phyloP scores from a whole-genome alignment of 768 basidiomycete species.

The Lentinula boryana region DNA sequence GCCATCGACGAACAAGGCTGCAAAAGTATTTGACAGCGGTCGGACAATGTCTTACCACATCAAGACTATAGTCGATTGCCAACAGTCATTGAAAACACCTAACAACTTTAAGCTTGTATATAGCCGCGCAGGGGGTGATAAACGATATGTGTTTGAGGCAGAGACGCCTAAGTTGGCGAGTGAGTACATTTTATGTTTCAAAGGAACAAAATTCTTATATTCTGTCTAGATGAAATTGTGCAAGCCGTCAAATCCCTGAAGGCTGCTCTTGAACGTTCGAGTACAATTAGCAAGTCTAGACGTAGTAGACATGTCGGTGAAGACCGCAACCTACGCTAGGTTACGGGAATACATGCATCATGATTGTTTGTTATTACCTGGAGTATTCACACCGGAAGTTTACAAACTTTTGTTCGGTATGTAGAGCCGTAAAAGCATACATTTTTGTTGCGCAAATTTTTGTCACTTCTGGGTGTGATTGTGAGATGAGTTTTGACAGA shows the following conservation, averaged over 20 bases:
- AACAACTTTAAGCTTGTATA: slow-evolving; percentile 88
- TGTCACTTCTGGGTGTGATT: too few species aligned
- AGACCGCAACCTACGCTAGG: not conserved
- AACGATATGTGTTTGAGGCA: slow-evolving; percentile 97
- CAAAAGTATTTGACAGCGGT: slow-evolving; percentile 80
- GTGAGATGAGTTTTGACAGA: too few species aligned
- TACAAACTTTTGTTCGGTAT: too few species aligned
- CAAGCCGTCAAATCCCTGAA: slow-evolving; percentile 65
- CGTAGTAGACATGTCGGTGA: slow-evolving; percentile 41
- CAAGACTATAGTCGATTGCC: slow-evolving; percentile 77
- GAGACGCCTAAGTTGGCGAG: slow-evolving; percentile 78
- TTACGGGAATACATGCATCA: too few species aligned
- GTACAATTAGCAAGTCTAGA: slow-evolving; percentile 56
- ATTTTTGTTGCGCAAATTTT: too few species aligned
- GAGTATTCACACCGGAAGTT: too few species aligned
- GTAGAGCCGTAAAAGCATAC: too few species aligned
- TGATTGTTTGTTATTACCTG: not conserved
- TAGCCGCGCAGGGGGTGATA: slow-evolving; percentile 65
- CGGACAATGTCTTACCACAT: slow-evolving; percentile 93
- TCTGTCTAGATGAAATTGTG: slow-evolving; percentile 62
- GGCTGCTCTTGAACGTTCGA: slow-evolving; percentile 54
- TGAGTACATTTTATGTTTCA: slow-evolving; percentile 27
- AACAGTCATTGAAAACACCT: slow-evolving; percentile 75
- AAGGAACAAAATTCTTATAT: slow-evolving; percentile 2
- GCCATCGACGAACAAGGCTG: slow-evolving; percentile 72